Percentiles rank a stretch among this genome's conserved stretches.
Evolutionary conservation across 2,329 filamentous ascomycete genomes (phyloP).

Genomic region (Colletotrichum simmondsii): DNA sequence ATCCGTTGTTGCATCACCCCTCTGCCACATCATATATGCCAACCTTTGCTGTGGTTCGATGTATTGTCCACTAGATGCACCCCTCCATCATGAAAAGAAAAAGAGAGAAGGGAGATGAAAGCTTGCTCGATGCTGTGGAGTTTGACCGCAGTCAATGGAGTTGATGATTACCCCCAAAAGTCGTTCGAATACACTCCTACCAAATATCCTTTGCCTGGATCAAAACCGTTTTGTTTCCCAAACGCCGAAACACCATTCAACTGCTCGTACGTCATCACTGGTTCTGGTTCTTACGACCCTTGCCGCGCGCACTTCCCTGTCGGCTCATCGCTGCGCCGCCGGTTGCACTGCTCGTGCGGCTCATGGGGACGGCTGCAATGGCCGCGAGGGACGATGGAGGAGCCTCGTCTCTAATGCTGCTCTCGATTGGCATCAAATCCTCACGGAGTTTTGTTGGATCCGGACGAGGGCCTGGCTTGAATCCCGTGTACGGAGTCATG

Average conservation of each 20-base stretch:
- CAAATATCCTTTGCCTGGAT: neutral
- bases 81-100: slow-evolving; percentile 7
- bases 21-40: slow-evolving; percentile 1
- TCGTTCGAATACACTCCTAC: neutral
- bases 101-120: slow-evolving; percentile 5
- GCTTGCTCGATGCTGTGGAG: slow-evolving; percentile 12
- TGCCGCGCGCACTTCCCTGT: slow-evolving; percentile 63
- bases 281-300: slow-evolving; percentile 51
- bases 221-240: slow-evolving; percentile 2
- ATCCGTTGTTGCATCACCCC: slow-evolving; percentile 4
- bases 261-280: slow-evolving; percentile 34
- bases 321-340: slow-evolving; percentile 68
- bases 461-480: slow-evolving; percentile 55
- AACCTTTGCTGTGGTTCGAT: slow-evolving; percentile 10
- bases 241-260: slow-evolving; percentile 26
- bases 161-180: neutral
- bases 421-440: slow-evolving; percentile 59
- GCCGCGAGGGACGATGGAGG: slow-evolving; percentile 37
- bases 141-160: slow-evolving; percentile 5
- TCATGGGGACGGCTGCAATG: slow-evolving; percentile 60
- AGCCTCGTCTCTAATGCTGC: slow-evolving; percentile 55
- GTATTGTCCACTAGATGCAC: slow-evolving; percentile 11
- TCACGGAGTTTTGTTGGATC: slow-evolving; percentile 62
- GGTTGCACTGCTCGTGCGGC: slow-evolving; percentile 62
- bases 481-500: slow-evolving; percentile 60